Evolutionary conservation across 2,329 filamentous ascomycete genomes (phyloP).

Genomic region (Pyricularia sp.): DNA sequence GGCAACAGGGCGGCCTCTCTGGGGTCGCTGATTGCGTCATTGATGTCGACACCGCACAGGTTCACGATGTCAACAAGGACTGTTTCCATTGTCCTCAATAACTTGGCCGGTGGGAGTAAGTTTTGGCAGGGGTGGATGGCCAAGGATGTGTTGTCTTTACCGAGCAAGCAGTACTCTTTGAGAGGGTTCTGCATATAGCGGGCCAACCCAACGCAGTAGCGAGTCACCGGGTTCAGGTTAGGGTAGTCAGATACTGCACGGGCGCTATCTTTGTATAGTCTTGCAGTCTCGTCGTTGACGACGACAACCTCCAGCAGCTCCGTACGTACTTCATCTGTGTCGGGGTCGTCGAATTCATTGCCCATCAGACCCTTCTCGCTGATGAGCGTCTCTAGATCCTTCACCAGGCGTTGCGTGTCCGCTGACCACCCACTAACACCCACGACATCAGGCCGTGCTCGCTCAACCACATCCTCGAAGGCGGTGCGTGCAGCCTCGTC

Average conservation of each 20-base stretch:
- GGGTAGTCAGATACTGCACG: conserved; percentile 75
- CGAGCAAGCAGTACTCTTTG: conserved; percentile 91
- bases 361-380: conserved; percentile 68
- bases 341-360: conserved; percentile 70
- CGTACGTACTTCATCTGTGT: conserved; percentile 64
- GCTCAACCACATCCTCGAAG: conserved; percentile 71
- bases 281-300: conserved; percentile 94
- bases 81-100: conserved; percentile 81
- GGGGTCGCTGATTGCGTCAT: conserved; percentile 73
- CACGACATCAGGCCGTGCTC: conserved; percentile 80
- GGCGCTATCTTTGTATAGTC: conserved; percentile 85
- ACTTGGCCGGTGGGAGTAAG: conserved; percentile 77
- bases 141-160: conserved; percentile 78
- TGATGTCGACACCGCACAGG: conserved; percentile 88
- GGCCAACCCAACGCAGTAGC: conserved; percentile 84
- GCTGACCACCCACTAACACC: conserved; percentile 83
- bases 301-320: conserved; percentile 82
- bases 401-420: conserved; percentile 75
- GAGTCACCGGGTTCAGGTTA: conserved; percentile 64
- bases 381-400: conserved; percentile 71
- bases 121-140: conserved; percentile 86
- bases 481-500: conserved; percentile 58
- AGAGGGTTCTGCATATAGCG: conserved; percentile 92
- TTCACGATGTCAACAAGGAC: conserved; percentile 99
- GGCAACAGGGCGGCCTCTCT: conserved; percentile 83